Evolutionary conservation across 495 filamentous ascomycete genomes (phyloP), one percentile per base, ranked within the genome.

Genomic region (Hypoxylon crocopeplum): DNA sequence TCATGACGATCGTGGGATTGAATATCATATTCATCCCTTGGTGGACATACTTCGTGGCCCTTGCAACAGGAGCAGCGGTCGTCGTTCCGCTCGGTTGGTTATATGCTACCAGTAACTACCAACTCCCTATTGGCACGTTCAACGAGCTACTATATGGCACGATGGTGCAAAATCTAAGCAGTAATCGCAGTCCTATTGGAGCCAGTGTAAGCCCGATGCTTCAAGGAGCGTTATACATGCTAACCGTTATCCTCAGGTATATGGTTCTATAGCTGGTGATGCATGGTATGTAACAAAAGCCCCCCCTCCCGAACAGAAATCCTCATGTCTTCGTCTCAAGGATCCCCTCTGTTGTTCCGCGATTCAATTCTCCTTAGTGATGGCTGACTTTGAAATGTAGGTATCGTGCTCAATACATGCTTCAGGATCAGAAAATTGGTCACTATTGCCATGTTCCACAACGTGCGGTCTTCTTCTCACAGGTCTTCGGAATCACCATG

Each of bases 381-480:
- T 13, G n/a, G 13, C 34, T 38, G 17, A 38, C 32, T 38, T 13
- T 10, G 15, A 38, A 24, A 6, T 33, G 17, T 17, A 12, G 79
- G 79, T 83, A 84, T 39, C 73, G 79, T 7, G 80, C 79, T 0
- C 81, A 82, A 59, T 86, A 85, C 64, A 84, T 83, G 32, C 80
- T 83, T 27, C 64, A 69, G 15, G 75, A 78, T 58, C 59, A 77
- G 29, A 75, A 76, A 44, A 67, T 73, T 25, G 84, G 80, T 4
- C 83, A 86, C 63, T 88, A 87, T 53, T 78, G 85, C 56, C 84
- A 86, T 36, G 72, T 77, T 22, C 79, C 84, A 3, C 84, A 83
- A 1, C 77, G 83, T 7, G 80, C 78, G 1, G 69, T 85, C 33
- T 87, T 86, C 68, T 72, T 80, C 19, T 82, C 81, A 0, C 84